Percentiles rank a stretch among this genome's conserved stretches.
phyloP scores from a whole-genome alignment of 495 filamentous ascomycete species.

The Penicillium riverlandense region DNA sequence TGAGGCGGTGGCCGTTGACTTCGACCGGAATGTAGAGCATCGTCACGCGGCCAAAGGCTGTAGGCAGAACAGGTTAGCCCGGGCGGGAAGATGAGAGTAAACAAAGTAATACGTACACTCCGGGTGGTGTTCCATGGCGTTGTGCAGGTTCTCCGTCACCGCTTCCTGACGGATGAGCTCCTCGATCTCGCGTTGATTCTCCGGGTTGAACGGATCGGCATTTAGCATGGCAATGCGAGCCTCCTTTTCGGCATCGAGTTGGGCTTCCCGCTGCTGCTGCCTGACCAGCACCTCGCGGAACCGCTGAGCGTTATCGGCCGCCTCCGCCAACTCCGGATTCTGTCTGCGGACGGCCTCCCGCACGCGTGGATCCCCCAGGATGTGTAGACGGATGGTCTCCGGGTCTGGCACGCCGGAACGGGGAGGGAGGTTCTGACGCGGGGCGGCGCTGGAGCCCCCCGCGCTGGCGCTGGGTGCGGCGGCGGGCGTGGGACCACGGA shows the following conservation, averaged over 20 bases:
- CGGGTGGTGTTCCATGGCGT: constrained; percentile 91
- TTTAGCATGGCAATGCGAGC: constrained; percentile 76
- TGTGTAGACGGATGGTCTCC: constrained; percentile 74
- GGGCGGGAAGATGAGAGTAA: background rate
- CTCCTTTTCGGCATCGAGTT: constrained; percentile 65
- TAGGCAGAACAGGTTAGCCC: constrained; percentile 13
- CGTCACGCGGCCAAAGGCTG: constrained; percentile 86
- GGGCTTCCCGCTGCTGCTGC: constrained; percentile 59
- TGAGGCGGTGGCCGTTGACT: constrained; percentile 85
- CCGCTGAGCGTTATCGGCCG: constrained; percentile 66
- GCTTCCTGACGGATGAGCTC: constrained; percentile 93
- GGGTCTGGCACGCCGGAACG: constrained; percentile 52
- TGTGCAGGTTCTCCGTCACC: constrained; percentile 89
- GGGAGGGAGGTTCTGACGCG: constrained; percentile 33
- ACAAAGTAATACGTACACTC: constrained; percentile 59
- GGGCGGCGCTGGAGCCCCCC: constrained; percentile 19
- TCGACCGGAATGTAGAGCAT: constrained; percentile 96
- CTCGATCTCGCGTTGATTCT: constrained; percentile 87
- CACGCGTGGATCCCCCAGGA: constrained; percentile 70
- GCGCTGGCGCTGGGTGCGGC: background rate
- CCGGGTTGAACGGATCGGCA: constrained; percentile 84
- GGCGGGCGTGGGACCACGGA: constrained; percentile 6
- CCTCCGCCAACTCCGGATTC: constrained; percentile 68
- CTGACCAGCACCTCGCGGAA: constrained; percentile 64
- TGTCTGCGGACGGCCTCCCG: constrained; percentile 58